These are phyloP conservation scores for Kwoniella europaea DNA, from an alignment of 768 basidiomycete species.

Conservation along the genomic window DNA sequence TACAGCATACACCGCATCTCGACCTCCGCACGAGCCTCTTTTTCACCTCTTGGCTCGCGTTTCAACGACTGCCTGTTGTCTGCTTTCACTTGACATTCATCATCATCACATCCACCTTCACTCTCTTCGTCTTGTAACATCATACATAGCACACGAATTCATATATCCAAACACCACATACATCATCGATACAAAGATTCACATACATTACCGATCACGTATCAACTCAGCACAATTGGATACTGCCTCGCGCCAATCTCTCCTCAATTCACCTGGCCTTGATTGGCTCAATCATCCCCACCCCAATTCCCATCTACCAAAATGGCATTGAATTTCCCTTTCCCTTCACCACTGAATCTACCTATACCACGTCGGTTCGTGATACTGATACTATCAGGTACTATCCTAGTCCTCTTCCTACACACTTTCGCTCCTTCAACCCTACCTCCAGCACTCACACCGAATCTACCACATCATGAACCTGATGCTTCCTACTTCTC, in stretches of 20 bases:
- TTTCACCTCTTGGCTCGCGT: slow-evolving; percentile 8
- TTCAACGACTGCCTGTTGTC: not conserved
- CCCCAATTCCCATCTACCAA: not conserved
- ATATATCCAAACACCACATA: not conserved
- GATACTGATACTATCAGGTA: slow-evolving; percentile 40
- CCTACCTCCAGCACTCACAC: slow-evolving; percentile 38
- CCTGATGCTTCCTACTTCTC: slow-evolving; percentile 47
- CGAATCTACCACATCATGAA: slow-evolving; percentile 38
- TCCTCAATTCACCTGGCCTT: slow-evolving; percentile 4
- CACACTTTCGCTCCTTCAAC: slow-evolving; percentile 49
- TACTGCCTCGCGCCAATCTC: not conserved
- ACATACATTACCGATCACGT: not conserved
- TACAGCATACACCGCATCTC: not conserved
- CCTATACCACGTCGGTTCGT: slow-evolving; percentile 52
- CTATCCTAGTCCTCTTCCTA: slow-evolving; percentile 47
- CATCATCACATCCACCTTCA: not conserved
- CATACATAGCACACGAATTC: not conserved
- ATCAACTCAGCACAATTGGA: slow-evolving; percentile 7
- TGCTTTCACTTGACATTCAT: not conserved
- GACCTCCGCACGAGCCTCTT: slow-evolving; percentile 3
- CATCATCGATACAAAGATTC: not conserved
- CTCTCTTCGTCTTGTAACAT: not conserved
- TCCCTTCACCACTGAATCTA: slow-evolving; percentile 33
- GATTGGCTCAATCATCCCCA: not conserved
- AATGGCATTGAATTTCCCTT: slow-evolving; percentile 37